Evolutionary conservation across 192 early-diverging fungal species (phyloP).

Genomic region (Podila verticillata): DNA sequence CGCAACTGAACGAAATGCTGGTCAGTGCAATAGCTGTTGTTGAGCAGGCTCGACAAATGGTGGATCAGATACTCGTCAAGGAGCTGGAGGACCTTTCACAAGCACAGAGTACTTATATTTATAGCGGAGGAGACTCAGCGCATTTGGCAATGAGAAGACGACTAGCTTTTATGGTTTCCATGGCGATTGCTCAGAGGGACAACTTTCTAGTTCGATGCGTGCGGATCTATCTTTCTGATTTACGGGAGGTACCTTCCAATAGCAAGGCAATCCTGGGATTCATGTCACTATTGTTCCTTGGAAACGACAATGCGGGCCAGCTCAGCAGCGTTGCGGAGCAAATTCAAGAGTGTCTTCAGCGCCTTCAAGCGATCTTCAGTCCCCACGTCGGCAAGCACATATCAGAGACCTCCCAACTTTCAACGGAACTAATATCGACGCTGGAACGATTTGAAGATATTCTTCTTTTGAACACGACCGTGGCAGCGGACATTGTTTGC

Average conservation of each 20-base stretch:
- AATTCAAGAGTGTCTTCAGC: neutral
- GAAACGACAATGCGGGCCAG: neutral
- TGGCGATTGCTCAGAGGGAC: conserved; percentile 2
- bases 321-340: neutral
- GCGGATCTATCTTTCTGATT: neutral
- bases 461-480: neutral
- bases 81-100: neutral
- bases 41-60: neutral
- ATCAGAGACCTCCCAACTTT: neutral
- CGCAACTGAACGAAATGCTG: neutral
- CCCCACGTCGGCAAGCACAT: neutral
- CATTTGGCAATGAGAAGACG: conserved; percentile 5
- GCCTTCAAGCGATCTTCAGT: neutral
- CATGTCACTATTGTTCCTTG: neutral
- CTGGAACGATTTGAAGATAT: neutral
- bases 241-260: neutral
- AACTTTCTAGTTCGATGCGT: neutral
- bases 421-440: neutral
- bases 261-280: neutral
- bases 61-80: neutral
- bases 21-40: neutral
- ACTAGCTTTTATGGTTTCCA: conserved; percentile 9
- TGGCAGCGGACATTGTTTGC: conserved; percentile 26
- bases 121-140: neutral
- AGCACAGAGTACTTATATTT: conserved; percentile 7